These are phyloP conservation scores for Fusarium illudens DNA, from an alignment of 2,329 filamentous ascomycete genomes.

Conservation along the genomic window DNA sequence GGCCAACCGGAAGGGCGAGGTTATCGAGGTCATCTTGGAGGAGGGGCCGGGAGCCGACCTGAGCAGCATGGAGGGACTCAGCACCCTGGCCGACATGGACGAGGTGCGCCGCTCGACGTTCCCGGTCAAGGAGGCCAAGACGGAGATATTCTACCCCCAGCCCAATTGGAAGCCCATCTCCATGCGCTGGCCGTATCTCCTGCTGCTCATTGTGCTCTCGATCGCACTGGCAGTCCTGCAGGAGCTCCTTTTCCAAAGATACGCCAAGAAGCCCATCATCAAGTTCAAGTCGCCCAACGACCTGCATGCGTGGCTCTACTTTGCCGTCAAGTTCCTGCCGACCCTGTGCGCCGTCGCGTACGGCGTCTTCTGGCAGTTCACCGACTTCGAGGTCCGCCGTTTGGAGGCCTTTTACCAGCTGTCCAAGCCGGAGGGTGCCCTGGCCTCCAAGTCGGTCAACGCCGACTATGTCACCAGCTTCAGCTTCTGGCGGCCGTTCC, in stretches of 20 bases:
- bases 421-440: constrained; percentile 66
- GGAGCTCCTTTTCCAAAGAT: constrained; percentile 65
- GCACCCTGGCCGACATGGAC: constrained; percentile 36
- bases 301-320: constrained; percentile 62
- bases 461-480: constrained; percentile 77
- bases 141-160: constrained; percentile 66
- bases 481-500: constrained; percentile 70
- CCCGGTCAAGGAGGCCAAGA: constrained; percentile 47
- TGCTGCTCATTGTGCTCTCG: constrained; percentile 62
- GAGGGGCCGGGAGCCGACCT: constrained; percentile 57
- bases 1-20: constrained; percentile 66
- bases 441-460: constrained; percentile 73
- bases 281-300: constrained; percentile 60
- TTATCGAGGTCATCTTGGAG: constrained; percentile 65
- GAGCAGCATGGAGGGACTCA: constrained; percentile 59
- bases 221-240: constrained; percentile 59
- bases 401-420: constrained; percentile 73
- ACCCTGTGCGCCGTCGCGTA: constrained; percentile 69
- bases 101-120: constrained; percentile 51
- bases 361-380: constrained; percentile 72
- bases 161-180: constrained; percentile 73
- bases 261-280: constrained; percentile 55
- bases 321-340: constrained; percentile 70
- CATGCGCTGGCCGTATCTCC: constrained; percentile 70
- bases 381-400: constrained; percentile 72